Percentiles rank a stretch among this genome's conserved stretches.
Evolutionary conservation across 2,329 filamentous ascomycete species (phyloP).

Genomic region (Graphiopsis chlorocephala): DNA sequence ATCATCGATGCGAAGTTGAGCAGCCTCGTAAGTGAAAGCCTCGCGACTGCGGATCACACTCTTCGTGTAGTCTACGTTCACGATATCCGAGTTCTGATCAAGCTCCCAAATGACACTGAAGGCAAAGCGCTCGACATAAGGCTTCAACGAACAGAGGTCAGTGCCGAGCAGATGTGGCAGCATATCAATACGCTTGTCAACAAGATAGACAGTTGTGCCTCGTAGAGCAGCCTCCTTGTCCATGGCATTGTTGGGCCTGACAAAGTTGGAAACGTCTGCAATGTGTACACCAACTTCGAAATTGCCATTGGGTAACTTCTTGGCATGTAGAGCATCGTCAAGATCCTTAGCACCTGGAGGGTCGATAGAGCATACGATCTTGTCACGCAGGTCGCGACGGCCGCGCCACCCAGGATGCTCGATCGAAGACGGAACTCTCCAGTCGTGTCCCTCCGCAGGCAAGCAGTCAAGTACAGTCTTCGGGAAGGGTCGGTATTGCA

Average conservation of each 20-base stretch:
- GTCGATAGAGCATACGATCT: constrained; percentile 96
- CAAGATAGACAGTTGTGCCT: constrained; percentile 93
- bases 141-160: constrained; percentile 93
- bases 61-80: constrained; percentile 87
- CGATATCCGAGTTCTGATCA: constrained; percentile 77
- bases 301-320: constrained; percentile 83
- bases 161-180: constrained; percentile 93
- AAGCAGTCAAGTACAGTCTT: constrained; percentile 94
- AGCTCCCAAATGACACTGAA: constrained; percentile 70
- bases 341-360: constrained; percentile 96
- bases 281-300: constrained; percentile 97
- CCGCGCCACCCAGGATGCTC: constrained; percentile 85
- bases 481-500: constrained; percentile 95
- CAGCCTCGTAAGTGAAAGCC: constrained; percentile 96
- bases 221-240: constrained; percentile 90
- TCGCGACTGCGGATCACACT: constrained; percentile 96
- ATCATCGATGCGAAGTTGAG: constrained; percentile 91
- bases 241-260: constrained; percentile 96
- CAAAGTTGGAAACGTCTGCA: constrained; percentile 98
- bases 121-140: constrained; percentile 78
- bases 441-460: constrained; percentile 85
- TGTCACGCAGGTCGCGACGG: constrained; percentile 75
- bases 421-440: constrained; percentile 78
- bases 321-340: constrained; percentile 91
- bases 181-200: constrained; percentile 99